Evolutionary conservation across 768 basidiomycete genomes (phyloP).

Genomic region (Chalciporus chontae): DNA sequence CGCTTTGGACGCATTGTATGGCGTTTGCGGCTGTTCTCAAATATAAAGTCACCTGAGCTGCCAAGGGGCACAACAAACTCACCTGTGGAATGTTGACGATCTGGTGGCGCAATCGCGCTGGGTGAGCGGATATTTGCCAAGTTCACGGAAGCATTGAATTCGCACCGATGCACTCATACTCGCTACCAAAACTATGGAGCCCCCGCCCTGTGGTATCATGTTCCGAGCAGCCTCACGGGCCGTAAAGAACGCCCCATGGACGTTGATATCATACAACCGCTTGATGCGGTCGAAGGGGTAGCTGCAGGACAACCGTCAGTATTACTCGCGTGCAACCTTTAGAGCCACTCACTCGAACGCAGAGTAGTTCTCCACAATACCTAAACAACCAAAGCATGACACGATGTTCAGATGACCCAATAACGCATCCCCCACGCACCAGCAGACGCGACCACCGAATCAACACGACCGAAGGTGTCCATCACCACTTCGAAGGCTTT

Average conservation of each 20-base stretch:
- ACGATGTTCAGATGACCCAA: slow-evolving; percentile 9
- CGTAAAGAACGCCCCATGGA: slow-evolving; percentile 93
- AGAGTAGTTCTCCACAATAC: slow-evolving; percentile 84
- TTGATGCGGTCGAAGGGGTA: slow-evolving; percentile 86
- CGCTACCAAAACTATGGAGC: slow-evolving; percentile 81
- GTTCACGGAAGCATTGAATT: slow-evolving; percentile 3
- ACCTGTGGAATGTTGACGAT: slow-evolving; percentile 90
- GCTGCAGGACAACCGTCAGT: slow-evolving; percentile 34
- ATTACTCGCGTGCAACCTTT: not conserved
- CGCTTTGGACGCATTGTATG: slow-evolving; percentile 95
- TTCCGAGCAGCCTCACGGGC: slow-evolving; percentile 90
- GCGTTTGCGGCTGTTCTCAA: slow-evolving; percentile 68
- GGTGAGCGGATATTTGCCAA: not conserved
- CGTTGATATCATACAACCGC: slow-evolving; percentile 86
- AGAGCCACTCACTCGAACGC: slow-evolving; percentile 67
- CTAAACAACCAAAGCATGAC: slow-evolving; percentile 33
- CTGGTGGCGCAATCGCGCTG: slow-evolving; percentile 34
- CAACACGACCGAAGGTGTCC: slow-evolving; percentile 66
- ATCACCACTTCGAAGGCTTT: slow-evolving; percentile 63
- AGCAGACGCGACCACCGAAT: slow-evolving; percentile 85
- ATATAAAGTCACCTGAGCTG: not conserved
- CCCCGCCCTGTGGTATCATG: slow-evolving; percentile 81
- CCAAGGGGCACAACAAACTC: slow-evolving; percentile 5
- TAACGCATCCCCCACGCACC: slow-evolving; percentile 42
- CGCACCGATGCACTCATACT: slow-evolving; percentile 89